phyloP scores from a whole-genome alignment of 306 rosid species.

The Cicer judaicum region DNA sequence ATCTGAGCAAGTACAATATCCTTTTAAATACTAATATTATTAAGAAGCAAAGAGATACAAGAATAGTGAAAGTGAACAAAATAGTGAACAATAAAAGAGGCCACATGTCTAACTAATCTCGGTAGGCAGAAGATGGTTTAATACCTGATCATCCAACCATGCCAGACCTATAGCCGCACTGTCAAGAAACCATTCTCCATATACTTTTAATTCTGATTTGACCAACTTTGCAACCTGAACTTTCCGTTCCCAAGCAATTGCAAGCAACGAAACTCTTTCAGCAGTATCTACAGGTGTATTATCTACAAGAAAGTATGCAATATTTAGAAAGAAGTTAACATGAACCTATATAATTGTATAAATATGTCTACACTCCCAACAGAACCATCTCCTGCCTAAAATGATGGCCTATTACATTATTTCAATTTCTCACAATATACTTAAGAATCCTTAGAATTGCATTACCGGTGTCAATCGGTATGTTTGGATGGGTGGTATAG shows the following conservation, averaged over 20 bases:
- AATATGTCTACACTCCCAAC: slow-evolving; percentile 1
- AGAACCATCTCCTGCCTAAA: not conserved
- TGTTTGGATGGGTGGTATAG: no score
- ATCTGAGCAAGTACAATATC: slow-evolving; percentile 65
- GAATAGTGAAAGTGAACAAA: slow-evolving; percentile 38
- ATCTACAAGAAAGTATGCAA: slow-evolving; percentile 56
- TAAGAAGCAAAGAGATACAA: slow-evolving; percentile 41
- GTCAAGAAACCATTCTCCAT: slow-evolving; percentile 89
- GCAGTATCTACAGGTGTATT: slow-evolving; percentile 59
- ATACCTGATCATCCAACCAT: slow-evolving; percentile 97
- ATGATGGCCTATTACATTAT: not conserved
- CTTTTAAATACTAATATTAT: slow-evolving; percentile 34
- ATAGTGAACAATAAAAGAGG: slow-evolving; percentile 25
- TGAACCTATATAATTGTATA: slow-evolving; percentile 19
- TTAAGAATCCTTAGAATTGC: not conserved
- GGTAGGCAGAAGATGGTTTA: slow-evolving; percentile 31
- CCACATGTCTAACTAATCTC: slow-evolving; percentile 23
- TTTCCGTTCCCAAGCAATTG: slow-evolving; percentile 94
- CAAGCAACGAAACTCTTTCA: slow-evolving; percentile 88
- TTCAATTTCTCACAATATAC: not conserved
- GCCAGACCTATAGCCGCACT: slow-evolving; percentile 89
- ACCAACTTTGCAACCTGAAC: slow-evolving; percentile 94
- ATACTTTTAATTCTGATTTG: slow-evolving; percentile 79
- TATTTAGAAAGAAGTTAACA: slow-evolving; percentile 47
- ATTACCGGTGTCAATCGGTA: no score